Percentiles rank a stretch among this genome's conserved stretches.
phyloP scores from a whole-genome alignment of 2,329 filamentous ascomycete species.

The Fusarium sp. region DNA sequence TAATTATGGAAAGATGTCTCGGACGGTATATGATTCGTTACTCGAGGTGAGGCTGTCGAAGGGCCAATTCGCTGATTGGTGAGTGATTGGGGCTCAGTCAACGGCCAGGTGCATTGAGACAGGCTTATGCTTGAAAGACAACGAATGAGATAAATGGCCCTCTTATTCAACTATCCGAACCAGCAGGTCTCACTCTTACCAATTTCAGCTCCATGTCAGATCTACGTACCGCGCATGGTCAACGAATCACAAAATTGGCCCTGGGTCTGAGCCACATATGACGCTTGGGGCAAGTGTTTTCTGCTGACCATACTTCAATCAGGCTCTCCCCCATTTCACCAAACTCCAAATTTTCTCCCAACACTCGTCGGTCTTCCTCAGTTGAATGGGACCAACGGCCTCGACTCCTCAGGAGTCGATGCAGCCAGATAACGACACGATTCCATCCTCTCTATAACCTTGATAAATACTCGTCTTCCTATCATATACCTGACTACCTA shows the following conservation, averaged over 20 bases:
- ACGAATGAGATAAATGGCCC: background rate
- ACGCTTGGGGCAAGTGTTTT: accelerated
- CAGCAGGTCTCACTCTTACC: accelerated
- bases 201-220: background rate
- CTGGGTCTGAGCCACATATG: background rate
- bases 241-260: constrained; percentile 9
- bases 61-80: background rate
- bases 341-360: background rate
- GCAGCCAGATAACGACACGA: background rate
- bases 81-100: too few species aligned
- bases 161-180: background rate
- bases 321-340: accelerated
- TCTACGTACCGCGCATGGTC: background rate
- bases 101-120: accelerated
- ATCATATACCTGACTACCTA: background rate
- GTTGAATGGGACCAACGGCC: background rate
- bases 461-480: background rate
- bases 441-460: background rate
- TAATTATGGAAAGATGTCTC: background rate
- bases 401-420: background rate
- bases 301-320: background rate
- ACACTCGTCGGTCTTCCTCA: too few species aligned
- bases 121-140: accelerated
- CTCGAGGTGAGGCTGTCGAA: accelerated
- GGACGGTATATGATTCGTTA: too few species aligned